Evolutionary conservation across 257 asterid species (phyloP), one percentile per base, ranked within the genome.

Genomic region (Solanum virginianum): DNA sequence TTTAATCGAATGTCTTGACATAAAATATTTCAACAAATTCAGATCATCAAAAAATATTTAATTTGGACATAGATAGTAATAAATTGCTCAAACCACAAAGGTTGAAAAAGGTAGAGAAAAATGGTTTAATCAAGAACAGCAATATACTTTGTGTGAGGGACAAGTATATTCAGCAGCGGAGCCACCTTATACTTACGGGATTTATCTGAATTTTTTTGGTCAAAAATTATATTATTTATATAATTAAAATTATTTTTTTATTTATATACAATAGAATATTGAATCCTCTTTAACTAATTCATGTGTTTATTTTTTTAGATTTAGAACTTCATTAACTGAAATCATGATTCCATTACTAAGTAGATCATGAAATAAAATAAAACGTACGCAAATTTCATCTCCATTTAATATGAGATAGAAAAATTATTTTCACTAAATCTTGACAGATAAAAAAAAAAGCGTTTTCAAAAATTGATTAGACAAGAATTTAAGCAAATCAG

Each of bases 281-380:
- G 41, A 36, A 36, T 6, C 6, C 7, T 2, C 6, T 36, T 36
- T 5, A 5, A 29, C 41, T 36, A 36, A 5, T 36, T 36, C 41
- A 4, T 36, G 6, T 4, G 6, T 4, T 36, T 36, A 4, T 6
- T 36, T 36, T 36, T 4, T 36, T 0, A 36, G 6, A 36, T 36
- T 36, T 36, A 4, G 6, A 36, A 36, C 36, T 36, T 4, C 41
- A 36, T 36, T 36, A 36, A 36, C 41, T 36, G 6, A 36, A 4
- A 36, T 5, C 7, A 4, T 36, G 6, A 36, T 5, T 36, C 1
- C 41, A 1, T 15, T 0, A 0, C 6, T 1, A 5, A 55, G 3
- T 54, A 1, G 0, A 6, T 55, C 17, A 16, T 55, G 20, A 54
- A 15, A 15, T 13, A 54, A 15, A 4, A 1, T 14, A 5, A 54